These are phyloP conservation scores for Bocquillonia castaneifolia DNA, from an alignment of 441 rosid species.

Conservation along the genomic window DNA sequence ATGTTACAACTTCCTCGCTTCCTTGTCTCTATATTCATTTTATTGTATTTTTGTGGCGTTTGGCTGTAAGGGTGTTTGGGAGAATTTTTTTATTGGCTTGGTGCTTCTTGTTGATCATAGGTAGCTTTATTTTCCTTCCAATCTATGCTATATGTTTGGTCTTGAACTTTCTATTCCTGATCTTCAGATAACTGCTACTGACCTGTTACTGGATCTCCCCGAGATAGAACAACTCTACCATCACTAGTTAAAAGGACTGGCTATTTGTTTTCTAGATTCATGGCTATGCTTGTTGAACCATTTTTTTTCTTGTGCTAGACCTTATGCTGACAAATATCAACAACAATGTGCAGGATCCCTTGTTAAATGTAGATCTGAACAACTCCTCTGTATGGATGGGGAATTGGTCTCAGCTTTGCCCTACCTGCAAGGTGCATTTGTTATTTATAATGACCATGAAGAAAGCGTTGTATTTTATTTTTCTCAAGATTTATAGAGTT, in stretches of 20 bases:
- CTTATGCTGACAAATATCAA: background rate
- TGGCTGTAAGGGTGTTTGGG: background rate
- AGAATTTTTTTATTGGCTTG: background rate
- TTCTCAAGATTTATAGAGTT: conserved; percentile 2
- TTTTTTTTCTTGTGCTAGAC: background rate
- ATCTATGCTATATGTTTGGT: background rate
- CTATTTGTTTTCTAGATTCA: background rate
- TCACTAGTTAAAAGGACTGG: background rate
- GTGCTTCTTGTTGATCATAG: background rate
- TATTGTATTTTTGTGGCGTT: background rate
- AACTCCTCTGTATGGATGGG: conserved; percentile 68
- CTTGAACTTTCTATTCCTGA: background rate
- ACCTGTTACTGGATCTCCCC: background rate
- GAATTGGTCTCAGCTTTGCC: conserved; percentile 98
- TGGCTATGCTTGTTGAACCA: conserved; percentile 5
- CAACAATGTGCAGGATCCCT: conserved; percentile 54
- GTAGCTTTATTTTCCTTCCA: background rate
- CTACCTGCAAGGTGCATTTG: conserved; percentile 85
- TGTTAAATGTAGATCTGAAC: conserved; percentile 59
- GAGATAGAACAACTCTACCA: background rate
- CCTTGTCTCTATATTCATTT: background rate
- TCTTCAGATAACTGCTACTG: background rate
- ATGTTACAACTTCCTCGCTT: background rate
- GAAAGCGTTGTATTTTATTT: background rate
- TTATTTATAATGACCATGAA: background rate